A percentile compares a stretch with the other conserved stretches of the same genome.
These are phyloP conservation scores for Forsythia viridissima DNA, from an alignment of 257 asterid species.

Conservation along the genomic window DNA sequence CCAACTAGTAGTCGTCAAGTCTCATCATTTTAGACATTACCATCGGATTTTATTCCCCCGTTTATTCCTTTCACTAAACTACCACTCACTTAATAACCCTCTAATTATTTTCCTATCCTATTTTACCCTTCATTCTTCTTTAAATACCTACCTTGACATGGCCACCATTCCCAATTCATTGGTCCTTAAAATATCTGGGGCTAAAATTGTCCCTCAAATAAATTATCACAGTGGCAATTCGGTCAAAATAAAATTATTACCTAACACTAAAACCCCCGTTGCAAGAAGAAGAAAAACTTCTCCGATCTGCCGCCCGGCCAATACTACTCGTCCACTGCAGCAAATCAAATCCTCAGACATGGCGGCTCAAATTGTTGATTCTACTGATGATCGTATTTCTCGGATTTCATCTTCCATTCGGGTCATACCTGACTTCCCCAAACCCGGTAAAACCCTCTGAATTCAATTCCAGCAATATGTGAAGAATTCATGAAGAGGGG, in stretches of 20 bases:
- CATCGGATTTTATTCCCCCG: too few relatives aligned
- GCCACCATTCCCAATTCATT: constrained; percentile 19
- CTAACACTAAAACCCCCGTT: constrained; percentile 31
- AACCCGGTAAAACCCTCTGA: constrained; percentile 52
- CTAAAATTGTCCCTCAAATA: constrained; percentile 30
- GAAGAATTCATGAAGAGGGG: neutral
- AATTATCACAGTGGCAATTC: constrained; percentile 27
- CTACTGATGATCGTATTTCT: constrained; percentile 56
- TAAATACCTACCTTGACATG: constrained; percentile 35
- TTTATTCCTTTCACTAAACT: too few relatives aligned
- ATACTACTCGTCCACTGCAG: constrained; percentile 20
- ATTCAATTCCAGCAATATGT: constrained; percentile 1
- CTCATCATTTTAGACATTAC: too few relatives aligned
- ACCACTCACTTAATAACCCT: neutral
- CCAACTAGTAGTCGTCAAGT: too few relatives aligned
- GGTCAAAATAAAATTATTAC: constrained; percentile 36
- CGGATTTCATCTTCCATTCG: constrained; percentile 75
- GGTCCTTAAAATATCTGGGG: constrained; percentile 22
- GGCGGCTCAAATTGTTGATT: constrained; percentile 42
- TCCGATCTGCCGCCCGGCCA: constrained; percentile 36
- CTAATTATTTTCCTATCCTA: neutral
- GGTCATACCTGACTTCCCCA: constrained; percentile 89
- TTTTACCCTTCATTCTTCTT: constrained; percentile 18
- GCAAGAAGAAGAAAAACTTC: constrained; percentile 19
- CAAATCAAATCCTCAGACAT: constrained; percentile 31